Conservation (phyloP, 345 rosid genomes). For the Eucalyptus sp. region DNA sequence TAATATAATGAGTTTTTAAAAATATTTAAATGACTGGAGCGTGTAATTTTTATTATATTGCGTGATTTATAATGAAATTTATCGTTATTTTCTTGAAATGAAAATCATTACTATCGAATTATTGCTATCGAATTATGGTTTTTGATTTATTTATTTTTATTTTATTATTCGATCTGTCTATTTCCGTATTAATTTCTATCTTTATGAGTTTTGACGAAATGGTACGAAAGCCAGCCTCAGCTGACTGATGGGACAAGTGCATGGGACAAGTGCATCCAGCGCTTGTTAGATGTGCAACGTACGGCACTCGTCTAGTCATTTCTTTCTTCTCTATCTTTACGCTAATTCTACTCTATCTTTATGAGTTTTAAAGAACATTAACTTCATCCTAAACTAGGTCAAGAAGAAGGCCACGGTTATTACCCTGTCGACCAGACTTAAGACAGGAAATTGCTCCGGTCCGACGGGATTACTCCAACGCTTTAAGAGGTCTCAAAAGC, state of each 20-base stretch:
- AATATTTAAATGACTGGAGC: accelerated
- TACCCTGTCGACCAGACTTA: no score
- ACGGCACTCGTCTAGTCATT: background rate
- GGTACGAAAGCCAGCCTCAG: accelerated
- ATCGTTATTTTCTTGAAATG: no score
- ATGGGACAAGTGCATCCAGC: background rate
- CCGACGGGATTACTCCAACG: background rate
- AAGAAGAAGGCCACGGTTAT: no score
- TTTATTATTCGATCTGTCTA: no score
- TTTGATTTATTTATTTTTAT: no score
- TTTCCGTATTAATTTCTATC: no score
- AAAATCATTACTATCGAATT: no score
- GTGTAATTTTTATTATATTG: accelerated
- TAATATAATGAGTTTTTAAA: accelerated
- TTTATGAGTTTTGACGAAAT: no score
- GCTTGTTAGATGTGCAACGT: background rate
- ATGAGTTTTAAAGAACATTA: no score
- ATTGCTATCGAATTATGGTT: no score
- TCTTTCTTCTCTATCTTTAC: background rate
- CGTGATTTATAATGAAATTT: accelerated
- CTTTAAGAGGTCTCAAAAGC: background rate
- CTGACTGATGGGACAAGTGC: background rate
- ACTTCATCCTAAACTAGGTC: no score
- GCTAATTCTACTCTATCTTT: accelerated
- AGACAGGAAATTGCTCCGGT: background rate